Conservation (phyloP, 306 rosid species). For the Oemleria cerasiformis region DNA sequence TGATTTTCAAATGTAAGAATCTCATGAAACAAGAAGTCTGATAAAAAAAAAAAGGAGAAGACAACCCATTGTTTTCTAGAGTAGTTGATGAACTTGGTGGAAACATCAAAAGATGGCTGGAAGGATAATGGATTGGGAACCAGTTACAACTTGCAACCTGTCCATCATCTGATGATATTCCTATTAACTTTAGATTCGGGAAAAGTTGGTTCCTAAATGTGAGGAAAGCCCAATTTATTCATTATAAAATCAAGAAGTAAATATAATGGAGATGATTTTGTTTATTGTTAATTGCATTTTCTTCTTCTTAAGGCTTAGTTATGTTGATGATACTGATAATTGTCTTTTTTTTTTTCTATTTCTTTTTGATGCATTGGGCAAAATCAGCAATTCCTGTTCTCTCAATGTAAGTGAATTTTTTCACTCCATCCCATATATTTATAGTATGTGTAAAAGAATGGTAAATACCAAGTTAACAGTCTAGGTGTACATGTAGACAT, state of each 20-base stretch:
- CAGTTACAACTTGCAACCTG: too few relatives aligned
- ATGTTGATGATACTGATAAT: conserved; percentile 44
- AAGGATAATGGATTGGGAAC: too few relatives aligned
- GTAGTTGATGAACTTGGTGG: background rate
- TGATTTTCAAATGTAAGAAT: background rate
- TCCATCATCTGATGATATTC: too few relatives aligned
- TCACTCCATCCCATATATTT: conserved; percentile 19
- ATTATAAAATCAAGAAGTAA: background rate
- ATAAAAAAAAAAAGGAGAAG: background rate
- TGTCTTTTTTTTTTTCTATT: conserved; percentile 25
- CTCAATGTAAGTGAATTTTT: conserved; percentile 72
- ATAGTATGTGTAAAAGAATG: conserved; percentile 17
- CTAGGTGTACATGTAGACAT: background rate
- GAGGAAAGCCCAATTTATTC: background rate
- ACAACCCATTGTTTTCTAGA: background rate
- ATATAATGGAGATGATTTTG: background rate
- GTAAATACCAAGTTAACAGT: background rate
- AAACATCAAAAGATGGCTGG: background rate
- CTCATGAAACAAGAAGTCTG: too few relatives aligned
- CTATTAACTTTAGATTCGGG: too few relatives aligned
- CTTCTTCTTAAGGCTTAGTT: background rate
- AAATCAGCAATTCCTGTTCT: conserved; percentile 97
- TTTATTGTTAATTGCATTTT: background rate
- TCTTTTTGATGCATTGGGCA: conserved; percentile 36
- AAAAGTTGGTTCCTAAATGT: background rate